Conservation (phyloP, 495 filamentous ascomycete genomes). For the Neurospora sublineolata region DNA sequence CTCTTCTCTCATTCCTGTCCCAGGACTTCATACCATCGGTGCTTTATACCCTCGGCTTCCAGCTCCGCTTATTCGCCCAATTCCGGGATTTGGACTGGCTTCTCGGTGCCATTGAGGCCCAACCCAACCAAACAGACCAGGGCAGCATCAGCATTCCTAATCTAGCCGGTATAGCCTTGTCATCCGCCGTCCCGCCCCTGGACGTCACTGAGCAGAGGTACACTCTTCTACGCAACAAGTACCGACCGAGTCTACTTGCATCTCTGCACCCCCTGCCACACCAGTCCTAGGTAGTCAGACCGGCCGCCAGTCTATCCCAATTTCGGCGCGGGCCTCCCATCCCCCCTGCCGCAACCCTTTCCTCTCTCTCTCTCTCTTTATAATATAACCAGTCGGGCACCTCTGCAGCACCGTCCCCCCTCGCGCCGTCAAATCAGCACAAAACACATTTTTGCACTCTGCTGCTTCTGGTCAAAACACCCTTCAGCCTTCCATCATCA, state of each 20-base stretch:
- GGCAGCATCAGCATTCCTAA: constrained; percentile 7
- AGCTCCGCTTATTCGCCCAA: not conserved
- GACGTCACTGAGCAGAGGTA: constrained; percentile 1
- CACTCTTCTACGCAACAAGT: not conserved
- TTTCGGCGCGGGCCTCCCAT: constrained; percentile 7
- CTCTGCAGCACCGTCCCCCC: constrained; percentile 19
- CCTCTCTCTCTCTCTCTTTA: constrained; percentile 10
- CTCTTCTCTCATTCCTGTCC: not conserved
- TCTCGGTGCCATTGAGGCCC: constrained; percentile 19
- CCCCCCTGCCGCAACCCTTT: constrained; percentile 13
- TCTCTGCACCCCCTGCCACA: not conserved
- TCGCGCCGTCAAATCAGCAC: constrained; percentile 28
- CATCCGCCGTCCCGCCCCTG: constrained; percentile 4
- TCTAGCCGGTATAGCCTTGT: constrained; percentile 12
- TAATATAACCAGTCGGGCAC: constrained; percentile 28
- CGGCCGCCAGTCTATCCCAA: constrained; percentile 8
- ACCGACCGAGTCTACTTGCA: not conserved
- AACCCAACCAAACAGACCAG: constrained; percentile 14
- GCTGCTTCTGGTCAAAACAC: constrained; percentile 18
- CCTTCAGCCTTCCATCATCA: constrained; percentile 4
- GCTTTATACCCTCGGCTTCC: not conserved
- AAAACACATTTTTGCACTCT: constrained; percentile 23
- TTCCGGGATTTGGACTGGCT: not conserved
- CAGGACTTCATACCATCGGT: not conserved
- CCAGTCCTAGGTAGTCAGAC: not conserved